A percentile compares a stretch with the other conserved stretches of the same genome.
Conservation (phyloP, 306 rosid genomes). For the Pterocarpus santalinus region DNA sequence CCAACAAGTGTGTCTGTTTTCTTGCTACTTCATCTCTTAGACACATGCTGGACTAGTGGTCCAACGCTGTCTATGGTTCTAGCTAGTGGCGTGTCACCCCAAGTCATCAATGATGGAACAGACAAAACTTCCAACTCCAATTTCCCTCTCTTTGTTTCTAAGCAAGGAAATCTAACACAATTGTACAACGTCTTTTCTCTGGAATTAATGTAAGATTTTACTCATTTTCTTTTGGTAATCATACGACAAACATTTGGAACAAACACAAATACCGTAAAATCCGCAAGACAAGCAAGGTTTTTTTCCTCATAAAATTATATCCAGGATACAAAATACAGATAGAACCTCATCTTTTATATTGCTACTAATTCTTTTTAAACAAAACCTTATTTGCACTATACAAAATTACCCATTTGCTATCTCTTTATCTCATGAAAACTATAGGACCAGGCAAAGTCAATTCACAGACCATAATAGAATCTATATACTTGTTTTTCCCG, state of each 20-base stretch:
- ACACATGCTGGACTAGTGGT: constrained; percentile 34
- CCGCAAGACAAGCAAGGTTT: neutral
- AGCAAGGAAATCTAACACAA: neutral
- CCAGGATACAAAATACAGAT: neutral
- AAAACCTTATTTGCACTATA: neutral
- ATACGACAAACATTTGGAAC: neutral
- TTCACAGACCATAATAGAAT: neutral
- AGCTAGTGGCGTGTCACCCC: constrained; percentile 13
- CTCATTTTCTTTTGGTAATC: constrained; percentile 5
- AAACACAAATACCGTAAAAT: neutral
- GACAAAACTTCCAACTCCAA: constrained; percentile 17
- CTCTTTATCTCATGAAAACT: neutral
- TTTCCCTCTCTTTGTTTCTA: constrained; percentile 9
- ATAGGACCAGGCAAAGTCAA: neutral
- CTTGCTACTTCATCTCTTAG: constrained; percentile 26
- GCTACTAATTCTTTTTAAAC: no score
- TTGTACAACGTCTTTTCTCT: neutral
- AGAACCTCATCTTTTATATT: neutral
- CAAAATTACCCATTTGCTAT: neutral
- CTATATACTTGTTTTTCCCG: neutral
- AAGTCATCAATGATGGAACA: constrained; percentile 21
- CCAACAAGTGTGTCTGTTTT: constrained; percentile 20
- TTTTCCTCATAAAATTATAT: neutral
- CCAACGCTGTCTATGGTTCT: neutral
- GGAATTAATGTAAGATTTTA: neutral